Evolutionary conservation across 345 rosid species (phyloP).

Genomic region (Camelina laxa): DNA sequence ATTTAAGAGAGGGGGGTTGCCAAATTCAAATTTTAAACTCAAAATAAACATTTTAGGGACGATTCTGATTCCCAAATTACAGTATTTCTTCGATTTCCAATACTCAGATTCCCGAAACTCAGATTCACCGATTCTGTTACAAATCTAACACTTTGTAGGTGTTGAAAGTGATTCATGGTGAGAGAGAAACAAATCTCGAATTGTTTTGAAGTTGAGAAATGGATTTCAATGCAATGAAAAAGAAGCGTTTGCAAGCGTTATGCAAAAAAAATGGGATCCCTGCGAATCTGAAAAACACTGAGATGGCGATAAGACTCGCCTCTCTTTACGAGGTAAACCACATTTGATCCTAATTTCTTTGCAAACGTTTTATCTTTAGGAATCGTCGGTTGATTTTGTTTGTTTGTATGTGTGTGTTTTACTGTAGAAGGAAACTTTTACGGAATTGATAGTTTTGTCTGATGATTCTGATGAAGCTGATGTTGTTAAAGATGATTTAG

Average conservation of each 20-base stretch:
- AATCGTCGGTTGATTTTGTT: neutral
- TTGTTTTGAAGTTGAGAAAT: conserved; percentile 16
- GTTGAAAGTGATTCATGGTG: conserved; percentile 8
- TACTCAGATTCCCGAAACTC: neutral
- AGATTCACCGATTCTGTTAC: neutral
- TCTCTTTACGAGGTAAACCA: conserved; percentile 48
- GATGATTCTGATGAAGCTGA: conserved; percentile 20
- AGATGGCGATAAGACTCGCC: conserved; percentile 58
- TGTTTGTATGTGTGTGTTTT: conserved; percentile 2
- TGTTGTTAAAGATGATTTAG: neutral
- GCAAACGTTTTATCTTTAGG: neutral
- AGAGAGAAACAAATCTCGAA: neutral
- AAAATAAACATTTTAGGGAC: neutral
- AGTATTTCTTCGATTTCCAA: neutral
- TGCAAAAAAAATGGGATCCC: conserved; percentile 69
- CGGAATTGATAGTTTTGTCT: neutral
- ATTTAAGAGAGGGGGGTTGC: conserved; percentile 1
- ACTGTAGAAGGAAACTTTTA: conserved; percentile 32
- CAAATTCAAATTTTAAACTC: conserved; percentile 17
- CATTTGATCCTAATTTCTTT: too few species aligned
- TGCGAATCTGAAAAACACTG: conserved; percentile 57
- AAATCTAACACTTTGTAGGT: neutral
- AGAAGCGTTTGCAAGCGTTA: conserved; percentile 60
- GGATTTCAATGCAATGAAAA: conserved; percentile 57
- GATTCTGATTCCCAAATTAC: neutral